Evolutionary conservation across 2,329 filamentous ascomycete species (phyloP), one percentile per base, ranked within the genome.

Genomic region (Neonectria neomacrospora): DNA sequence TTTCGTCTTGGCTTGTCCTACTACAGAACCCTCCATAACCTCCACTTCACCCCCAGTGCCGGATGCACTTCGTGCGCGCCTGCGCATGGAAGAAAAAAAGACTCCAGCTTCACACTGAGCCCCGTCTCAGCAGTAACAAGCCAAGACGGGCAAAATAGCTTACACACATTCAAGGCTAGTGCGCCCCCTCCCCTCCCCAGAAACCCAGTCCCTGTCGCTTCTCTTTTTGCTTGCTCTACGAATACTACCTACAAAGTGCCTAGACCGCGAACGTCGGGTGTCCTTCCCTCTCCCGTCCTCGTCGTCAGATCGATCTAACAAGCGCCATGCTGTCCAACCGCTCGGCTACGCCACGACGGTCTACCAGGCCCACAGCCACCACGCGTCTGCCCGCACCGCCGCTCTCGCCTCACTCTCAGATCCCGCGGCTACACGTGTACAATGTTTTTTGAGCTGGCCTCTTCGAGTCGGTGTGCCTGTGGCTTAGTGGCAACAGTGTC

Each of bases 111-210:
- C 51, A 45, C 63, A 61, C 57, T 51, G 51, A 71, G 44, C 63
- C 61, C 39, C 66, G 71, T 72, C 71, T 69, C 62, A 63, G 59
- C 52, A 67, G 56, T 63, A 70, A 54, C 59, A 53, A 59, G 59
- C 63, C 64, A 54, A 63, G 58, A 64, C 39, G 32, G 58, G 66
- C 57, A 66, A 52, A 28, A 59, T 56, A 54, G 60, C 58, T 69
- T 69, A 62, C 62, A 62, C 62, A 65, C 61, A 64, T 67, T 58
- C 59, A 57, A 48, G 54, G 53, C 57, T 65, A 57, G 59, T 58
- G 67, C 50, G 62, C 28, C 41, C 50, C 56, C 54, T 37, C 50
- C 56, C 54, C 23, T 6, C 23, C 51, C 59, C 58, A 65, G 64
- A 61, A 68, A 42, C 56, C 61, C 52, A 52, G 22, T 53, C 67